Evolutionary conservation across 441 rosid genomes (phyloP), one percentile per base, ranked within the genome.

Genomic region (Gossypium armourianum): DNA sequence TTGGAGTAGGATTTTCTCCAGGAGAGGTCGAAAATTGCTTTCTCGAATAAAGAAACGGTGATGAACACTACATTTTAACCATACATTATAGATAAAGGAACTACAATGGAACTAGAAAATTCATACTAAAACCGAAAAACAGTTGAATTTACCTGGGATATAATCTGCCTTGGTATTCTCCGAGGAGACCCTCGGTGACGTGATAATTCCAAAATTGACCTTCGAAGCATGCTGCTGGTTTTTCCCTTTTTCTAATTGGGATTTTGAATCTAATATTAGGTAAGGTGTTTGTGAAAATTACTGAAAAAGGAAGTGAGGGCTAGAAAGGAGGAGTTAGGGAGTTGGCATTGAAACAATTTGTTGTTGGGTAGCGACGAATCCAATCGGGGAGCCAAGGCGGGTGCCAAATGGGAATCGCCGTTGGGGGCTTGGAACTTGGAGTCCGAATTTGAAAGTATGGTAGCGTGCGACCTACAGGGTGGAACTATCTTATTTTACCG

Each of bases 121-220:
- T 12, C 9, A 16, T 4, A 36, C 17, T 5, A 16, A 23, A 50
- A 55, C 3, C 15, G 21, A 28, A 28, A 17, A 54, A 64, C 57
- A 68, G 13, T 62, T 15, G 3, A 62, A 10, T 83, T 63, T 76
- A 81, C 97, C 90, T 82, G 86, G 76, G 85, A 67, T 17, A 68
- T 74, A 79, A 78, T 61, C 75, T 74, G 83, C 78, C 86, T 77
- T 4, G 84, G 87, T 61, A 83, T 57, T 72, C 87, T 87, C 75
- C 79, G 68, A 19, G 70, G 20, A 16, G 87, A 83, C 82, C 60
- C 47, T 23, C 66, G 86, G 73, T 85, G 86, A 32, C 77, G 76
- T 1, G 94, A 80, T 50, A 87, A 72, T 78, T 87, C 89, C 77
- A 84, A 80, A 78, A 90, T 60, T 56, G 91, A 86, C 90, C 81